A percentile compares a stretch with the other conserved stretches of the same genome.
These are phyloP conservation scores for Limonium bicolor DNA, from an alignment of 148 eudicot genomes.

Conservation along the genomic window DNA sequence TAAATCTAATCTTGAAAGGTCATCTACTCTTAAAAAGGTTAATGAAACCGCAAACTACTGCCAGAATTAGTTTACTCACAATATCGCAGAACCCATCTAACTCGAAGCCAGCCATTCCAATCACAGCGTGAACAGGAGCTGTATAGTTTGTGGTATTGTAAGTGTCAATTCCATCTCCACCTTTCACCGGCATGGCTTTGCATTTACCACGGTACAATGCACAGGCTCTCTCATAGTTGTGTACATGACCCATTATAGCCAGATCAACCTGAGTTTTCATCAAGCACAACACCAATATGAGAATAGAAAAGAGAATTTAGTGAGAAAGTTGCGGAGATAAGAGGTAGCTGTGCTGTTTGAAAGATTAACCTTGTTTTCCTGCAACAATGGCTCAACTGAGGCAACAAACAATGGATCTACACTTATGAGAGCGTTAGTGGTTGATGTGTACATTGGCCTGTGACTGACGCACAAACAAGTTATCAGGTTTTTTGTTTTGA, in stretches of 20 bases:
- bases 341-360: too few species aligned
- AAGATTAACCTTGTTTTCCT: constrained; percentile 63
- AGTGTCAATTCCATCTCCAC: constrained; percentile 39
- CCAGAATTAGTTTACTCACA: constrained; percentile 1
- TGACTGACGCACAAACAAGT: constrained; percentile 31
- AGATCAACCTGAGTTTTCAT: constrained; percentile 5
- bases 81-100: constrained; percentile 27
- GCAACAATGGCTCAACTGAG: constrained; percentile 64
- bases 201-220: constrained; percentile 48
- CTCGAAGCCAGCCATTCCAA: constrained; percentile 86
- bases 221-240: constrained; percentile 17
- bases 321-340: neutral
- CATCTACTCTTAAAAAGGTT: neutral
- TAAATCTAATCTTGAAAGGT: neutral
- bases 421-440: constrained; percentile 7
- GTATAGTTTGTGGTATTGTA: constrained; percentile 34
- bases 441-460: constrained; percentile 70
- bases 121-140: constrained; percentile 75
- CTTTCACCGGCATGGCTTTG: constrained; percentile 52
- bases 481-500: neutral
- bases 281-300: neutral
- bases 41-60: too few species aligned
- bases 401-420: constrained; percentile 32
- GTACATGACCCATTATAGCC: constrained; percentile 9
- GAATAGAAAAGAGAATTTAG: neutral